These are phyloP conservation scores for Glycine soja DNA, from an alignment of 306 rosid species.

Conservation along the genomic window DNA sequence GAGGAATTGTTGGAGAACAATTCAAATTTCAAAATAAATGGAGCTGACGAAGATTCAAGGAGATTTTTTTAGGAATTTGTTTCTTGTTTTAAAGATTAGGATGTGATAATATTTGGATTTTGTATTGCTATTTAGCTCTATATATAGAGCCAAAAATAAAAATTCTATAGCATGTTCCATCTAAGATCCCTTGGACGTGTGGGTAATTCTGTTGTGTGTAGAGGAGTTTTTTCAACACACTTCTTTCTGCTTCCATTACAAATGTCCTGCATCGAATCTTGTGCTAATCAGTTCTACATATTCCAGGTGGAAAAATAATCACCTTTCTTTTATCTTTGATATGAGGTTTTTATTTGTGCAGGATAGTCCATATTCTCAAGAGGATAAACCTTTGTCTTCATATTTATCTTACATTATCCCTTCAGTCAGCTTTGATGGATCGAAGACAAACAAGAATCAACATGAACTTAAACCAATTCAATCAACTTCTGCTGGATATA, in stretches of 20 bases:
- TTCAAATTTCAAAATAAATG: too few species aligned
- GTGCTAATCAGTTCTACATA: constrained; percentile 12
- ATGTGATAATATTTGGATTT: too few species aligned
- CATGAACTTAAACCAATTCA: constrained; percentile 50
- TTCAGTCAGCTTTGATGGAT: constrained; percentile 60
- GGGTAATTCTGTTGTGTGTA: not conserved
- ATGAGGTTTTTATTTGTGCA: constrained; percentile 57
- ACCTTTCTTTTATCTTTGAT: constrained; percentile 44
- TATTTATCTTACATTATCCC: constrained; percentile 73
- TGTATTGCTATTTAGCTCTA: too few species aligned
- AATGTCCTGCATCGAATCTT: not conserved
- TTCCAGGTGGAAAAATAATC: constrained; percentile 27
- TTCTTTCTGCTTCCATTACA: constrained; percentile 19
- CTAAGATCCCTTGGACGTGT: too few species aligned
- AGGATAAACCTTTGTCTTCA: constrained; percentile 65
- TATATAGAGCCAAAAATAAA: too few species aligned
- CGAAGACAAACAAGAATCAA: constrained; percentile 53
- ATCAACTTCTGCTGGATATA: constrained; percentile 53
- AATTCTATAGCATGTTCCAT: too few species aligned
- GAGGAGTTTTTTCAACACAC: not conserved
- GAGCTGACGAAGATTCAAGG: too few species aligned
- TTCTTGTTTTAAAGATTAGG: too few species aligned
- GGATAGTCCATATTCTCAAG: constrained; percentile 64
- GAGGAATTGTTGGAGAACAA: too few species aligned
- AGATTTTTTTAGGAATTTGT: too few species aligned